Evolutionary conservation across 352 stramenopile species (phyloP).

Genomic region (Globisporangium spiculum): DNA sequence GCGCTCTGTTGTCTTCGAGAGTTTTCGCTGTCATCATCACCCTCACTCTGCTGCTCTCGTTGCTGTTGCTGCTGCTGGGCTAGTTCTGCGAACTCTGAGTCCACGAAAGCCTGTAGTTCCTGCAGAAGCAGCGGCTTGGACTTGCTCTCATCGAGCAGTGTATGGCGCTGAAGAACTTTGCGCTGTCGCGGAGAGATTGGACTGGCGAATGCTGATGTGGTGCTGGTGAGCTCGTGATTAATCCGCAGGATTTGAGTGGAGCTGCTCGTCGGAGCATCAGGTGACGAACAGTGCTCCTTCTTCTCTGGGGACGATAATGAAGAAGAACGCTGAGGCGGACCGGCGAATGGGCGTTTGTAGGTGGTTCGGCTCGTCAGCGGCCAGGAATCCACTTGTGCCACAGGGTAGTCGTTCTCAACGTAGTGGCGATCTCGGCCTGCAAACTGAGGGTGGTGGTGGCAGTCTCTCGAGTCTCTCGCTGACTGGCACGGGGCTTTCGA

Average conservation of each 20-base stretch:
- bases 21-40: constrained; percentile 5
- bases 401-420: constrained; percentile 21
- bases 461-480: background rate
- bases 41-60: background rate
- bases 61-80: background rate
- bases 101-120: constrained; percentile 39
- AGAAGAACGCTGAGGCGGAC: background rate
- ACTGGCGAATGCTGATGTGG: background rate
- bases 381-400: constrained; percentile 40
- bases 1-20: background rate
- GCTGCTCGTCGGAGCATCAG: background rate
- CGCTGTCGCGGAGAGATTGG: constrained; percentile 20
- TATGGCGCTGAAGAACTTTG: constrained; percentile 25
- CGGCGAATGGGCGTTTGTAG: constrained; percentile 12
- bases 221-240: background rate
- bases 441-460: background rate
- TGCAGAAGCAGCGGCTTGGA: constrained; percentile 42
- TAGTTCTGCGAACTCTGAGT: constrained; percentile 23
- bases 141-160: constrained; percentile 27
- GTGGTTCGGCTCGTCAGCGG: constrained; percentile 23
- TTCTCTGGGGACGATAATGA: background rate
- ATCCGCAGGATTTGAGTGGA: constrained; percentile 6
- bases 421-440: background rate
- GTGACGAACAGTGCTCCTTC: background rate
- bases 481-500: background rate